Conservation (phyloP, 176 grass and related monocot species). For the Zizania latifolia region DNA sequence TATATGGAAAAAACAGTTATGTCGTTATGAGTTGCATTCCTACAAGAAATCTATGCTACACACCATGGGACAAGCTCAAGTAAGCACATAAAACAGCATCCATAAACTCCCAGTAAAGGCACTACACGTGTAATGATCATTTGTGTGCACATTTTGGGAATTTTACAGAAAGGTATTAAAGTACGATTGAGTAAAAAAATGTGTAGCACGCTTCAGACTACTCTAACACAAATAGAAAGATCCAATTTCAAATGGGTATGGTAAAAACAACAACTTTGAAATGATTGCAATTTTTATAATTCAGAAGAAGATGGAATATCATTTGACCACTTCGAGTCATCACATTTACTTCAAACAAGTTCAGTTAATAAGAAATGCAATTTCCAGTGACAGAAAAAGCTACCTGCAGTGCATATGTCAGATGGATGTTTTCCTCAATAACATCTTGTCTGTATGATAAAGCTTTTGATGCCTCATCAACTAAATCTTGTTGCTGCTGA, state of each 20-base stretch:
- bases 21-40: not conserved
- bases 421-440: constrained; percentile 85
- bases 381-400: not conserved
- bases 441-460: constrained; percentile 95
- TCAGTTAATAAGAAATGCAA: not conserved
- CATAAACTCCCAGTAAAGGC: not conserved
- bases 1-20: not conserved
- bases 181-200: not conserved
- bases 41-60: not conserved
- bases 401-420: constrained; percentile 85
- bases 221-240: not conserved
- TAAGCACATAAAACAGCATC: constrained; percentile 3
- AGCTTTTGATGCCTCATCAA: constrained; percentile 89
- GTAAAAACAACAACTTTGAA: not conserved
- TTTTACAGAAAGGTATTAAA: not conserved
- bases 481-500: constrained; percentile 81
- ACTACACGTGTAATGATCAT: not conserved
- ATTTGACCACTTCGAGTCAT: not conserved
- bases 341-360: too few relatives aligned
- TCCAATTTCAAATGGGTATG: not conserved
- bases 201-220: constrained; percentile 15
- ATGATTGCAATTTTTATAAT: not conserved
- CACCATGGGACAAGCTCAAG: constrained; percentile 5
- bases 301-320: not conserved
- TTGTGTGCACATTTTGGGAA: not conserved